These are phyloP conservation scores for Spirogloea muscicola DNA, from an alignment of 139 green algal genomes.

Conservation along the genomic window DNA sequence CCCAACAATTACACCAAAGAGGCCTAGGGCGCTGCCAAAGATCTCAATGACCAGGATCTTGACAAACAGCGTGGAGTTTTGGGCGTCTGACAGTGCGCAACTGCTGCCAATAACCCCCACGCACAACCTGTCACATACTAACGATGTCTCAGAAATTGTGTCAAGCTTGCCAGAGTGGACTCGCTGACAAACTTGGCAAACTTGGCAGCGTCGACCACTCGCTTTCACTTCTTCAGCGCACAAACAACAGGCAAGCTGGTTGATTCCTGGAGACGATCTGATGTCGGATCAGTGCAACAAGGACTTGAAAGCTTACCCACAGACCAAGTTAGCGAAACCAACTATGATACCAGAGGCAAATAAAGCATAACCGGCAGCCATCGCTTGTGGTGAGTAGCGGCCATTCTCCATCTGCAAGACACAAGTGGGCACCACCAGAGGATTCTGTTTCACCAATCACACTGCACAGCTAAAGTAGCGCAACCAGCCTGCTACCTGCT, in stretches of 20 bases:
- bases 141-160: too few relatives aligned
- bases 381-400: conserved; percentile 51
- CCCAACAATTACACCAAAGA: conserved; percentile 92
- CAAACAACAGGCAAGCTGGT: too few relatives aligned
- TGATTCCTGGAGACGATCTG: too few relatives aligned
- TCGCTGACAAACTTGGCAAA: too few relatives aligned
- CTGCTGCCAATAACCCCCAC: conserved; percentile 96
- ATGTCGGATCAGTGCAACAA: too few relatives aligned
- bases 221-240: too few relatives aligned
- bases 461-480: too few relatives aligned
- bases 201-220: too few relatives aligned
- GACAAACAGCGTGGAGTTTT: conserved; percentile 97
- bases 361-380: conserved; percentile 83
- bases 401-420: conserved; percentile 39
- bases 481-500: too few relatives aligned
- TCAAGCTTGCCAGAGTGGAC: too few relatives aligned
- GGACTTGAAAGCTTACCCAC: conserved; percentile 67
- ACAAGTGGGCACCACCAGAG: too few relatives aligned
- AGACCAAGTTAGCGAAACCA: conserved; percentile 94
- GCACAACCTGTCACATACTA: conserved; percentile 82
- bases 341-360: conserved; percentile 87
- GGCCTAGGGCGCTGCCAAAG: conserved; percentile 89
- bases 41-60: conserved; percentile 99
- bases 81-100: conserved; percentile 91
- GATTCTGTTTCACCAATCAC: too few relatives aligned